phyloP scores from a whole-genome alignment of 257 asterid species.

The Nemophila menziesii region DNA sequence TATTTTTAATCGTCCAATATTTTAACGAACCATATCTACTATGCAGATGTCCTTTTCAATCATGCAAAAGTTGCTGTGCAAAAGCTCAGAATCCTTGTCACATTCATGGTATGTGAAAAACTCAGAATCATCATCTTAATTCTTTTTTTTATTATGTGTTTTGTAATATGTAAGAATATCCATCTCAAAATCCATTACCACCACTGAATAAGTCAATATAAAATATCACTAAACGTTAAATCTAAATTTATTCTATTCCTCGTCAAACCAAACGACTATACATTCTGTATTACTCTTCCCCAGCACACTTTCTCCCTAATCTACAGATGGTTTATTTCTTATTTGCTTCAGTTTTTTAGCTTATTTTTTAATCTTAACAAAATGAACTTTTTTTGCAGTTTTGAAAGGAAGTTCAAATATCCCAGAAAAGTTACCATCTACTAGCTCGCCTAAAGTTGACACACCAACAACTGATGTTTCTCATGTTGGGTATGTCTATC shows the following conservation, averaged over 20 bases:
- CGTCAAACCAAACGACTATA: no score
- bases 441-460: slow-evolving; percentile 51
- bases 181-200: no score
- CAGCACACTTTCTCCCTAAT: no score
- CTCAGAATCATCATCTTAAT: no score
- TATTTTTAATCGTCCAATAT: neutral
- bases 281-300: no score
- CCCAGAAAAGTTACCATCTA: slow-evolving; percentile 67
- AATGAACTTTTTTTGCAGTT: slow-evolving; percentile 35
- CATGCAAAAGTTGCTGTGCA: slow-evolving; percentile 92
- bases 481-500: slow-evolving; percentile 59
- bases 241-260: no score
- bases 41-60: slow-evolving; percentile 88
- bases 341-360: no score
- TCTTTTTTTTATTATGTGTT: no score
- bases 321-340: no score
- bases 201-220: no score
- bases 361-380: neutral
- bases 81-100: slow-evolving; percentile 97
- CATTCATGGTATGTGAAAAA: slow-evolving; percentile 57
- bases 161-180: no score
- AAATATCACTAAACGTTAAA: no score
- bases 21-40: slow-evolving; percentile 13
- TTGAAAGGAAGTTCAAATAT: slow-evolving; percentile 78
- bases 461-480: slow-evolving; percentile 59